Conservation (phyloP, 192 early-diverging fungal genomes). For the Dissophora ornata region DNA sequence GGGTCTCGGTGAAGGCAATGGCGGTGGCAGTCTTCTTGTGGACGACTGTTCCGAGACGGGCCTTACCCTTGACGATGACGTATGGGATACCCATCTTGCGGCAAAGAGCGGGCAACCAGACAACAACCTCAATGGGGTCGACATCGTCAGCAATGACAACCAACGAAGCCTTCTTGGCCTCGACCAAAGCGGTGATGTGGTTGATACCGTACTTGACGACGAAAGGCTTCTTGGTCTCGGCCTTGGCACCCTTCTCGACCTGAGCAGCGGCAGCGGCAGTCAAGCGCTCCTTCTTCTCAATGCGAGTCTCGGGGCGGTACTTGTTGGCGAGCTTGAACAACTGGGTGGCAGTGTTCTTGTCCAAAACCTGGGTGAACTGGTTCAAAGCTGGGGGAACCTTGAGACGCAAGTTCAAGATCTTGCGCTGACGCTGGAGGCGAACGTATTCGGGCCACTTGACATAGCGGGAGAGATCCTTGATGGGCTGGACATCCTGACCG, state of each 20-base stretch:
- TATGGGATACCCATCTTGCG: slow-evolving; percentile 99
- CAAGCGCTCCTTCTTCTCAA: slow-evolving; percentile 96
- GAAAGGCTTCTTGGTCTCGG: slow-evolving; percentile 89
- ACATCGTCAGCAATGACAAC: slow-evolving; percentile 99
- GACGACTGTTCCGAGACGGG: slow-evolving; percentile 97
- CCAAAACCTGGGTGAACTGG: slow-evolving; percentile 98
- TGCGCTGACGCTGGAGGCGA: slow-evolving; percentile 98
- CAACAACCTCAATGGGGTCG: slow-evolving; percentile 99
- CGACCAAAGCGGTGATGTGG: slow-evolving; percentile 97
- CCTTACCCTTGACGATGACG: slow-evolving; percentile 99
- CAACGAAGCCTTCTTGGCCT: slow-evolving; percentile 98
- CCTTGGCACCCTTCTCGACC: slow-evolving; percentile 89
- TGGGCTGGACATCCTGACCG: slow-evolving; percentile 97
- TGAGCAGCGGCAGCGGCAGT: slow-evolving; percentile 87
- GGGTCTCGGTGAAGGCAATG: slow-evolving; percentile 92
- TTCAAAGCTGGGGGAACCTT: slow-evolving; percentile 99
- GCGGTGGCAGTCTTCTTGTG: slow-evolving; percentile 99
- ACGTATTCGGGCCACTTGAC: slow-evolving; percentile 99
- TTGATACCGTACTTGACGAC: slow-evolving; percentile 99
- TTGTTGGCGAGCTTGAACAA: slow-evolving; percentile 98
- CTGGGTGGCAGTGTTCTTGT: slow-evolving; percentile 99
- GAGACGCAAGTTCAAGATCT: slow-evolving; percentile 96
- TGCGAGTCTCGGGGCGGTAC: slow-evolving; percentile 98
- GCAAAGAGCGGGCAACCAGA: slow-evolving; percentile 99
- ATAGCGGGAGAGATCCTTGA: slow-evolving; percentile 94